phyloP scores from a whole-genome alignment of 345 rosid genomes.

The Gynandropsis gynandra region DNA sequence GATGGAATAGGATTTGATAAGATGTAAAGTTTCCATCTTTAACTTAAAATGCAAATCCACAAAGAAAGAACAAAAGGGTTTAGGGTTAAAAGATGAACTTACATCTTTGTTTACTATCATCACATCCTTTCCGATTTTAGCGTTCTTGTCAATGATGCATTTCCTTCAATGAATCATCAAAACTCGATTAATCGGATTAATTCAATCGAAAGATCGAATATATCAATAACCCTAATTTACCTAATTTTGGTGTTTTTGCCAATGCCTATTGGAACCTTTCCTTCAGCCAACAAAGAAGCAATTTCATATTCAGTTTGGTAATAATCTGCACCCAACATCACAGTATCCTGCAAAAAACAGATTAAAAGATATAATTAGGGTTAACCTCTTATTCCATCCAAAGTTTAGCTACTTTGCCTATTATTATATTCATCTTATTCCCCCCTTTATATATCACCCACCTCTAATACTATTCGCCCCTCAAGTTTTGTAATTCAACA shows the following conservation, averaged over 20 bases:
- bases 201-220: not conserved
- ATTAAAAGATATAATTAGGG: not conserved
- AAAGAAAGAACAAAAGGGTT: not conserved
- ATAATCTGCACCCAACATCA: constrained; percentile 85
- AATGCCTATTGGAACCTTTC: constrained; percentile 80
- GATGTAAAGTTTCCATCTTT: too few relatives aligned
- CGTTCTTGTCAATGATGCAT: constrained; percentile 93
- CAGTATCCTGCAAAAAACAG: constrained; percentile 52
- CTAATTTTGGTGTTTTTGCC: constrained; percentile 77
- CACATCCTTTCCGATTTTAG: constrained; percentile 81
- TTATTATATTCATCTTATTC: too few relatives aligned
- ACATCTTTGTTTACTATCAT: constrained; percentile 69
- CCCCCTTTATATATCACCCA: too few relatives aligned
- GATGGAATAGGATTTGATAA: not conserved
- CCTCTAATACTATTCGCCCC: too few relatives aligned
- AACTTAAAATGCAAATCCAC: too few relatives aligned
- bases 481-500: too few relatives aligned
- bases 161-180: constrained; percentile 41
- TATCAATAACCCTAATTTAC: constrained; percentile 26
- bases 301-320: constrained; percentile 94
- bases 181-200: not conserved
- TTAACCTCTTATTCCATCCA: too few relatives aligned
- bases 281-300: constrained; percentile 75
- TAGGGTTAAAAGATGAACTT: constrained; percentile 23
- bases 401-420: too few relatives aligned